Evolutionary conservation across 2,329 filamentous ascomycete species (phyloP).

Genomic region (Cadophora sp.): DNA sequence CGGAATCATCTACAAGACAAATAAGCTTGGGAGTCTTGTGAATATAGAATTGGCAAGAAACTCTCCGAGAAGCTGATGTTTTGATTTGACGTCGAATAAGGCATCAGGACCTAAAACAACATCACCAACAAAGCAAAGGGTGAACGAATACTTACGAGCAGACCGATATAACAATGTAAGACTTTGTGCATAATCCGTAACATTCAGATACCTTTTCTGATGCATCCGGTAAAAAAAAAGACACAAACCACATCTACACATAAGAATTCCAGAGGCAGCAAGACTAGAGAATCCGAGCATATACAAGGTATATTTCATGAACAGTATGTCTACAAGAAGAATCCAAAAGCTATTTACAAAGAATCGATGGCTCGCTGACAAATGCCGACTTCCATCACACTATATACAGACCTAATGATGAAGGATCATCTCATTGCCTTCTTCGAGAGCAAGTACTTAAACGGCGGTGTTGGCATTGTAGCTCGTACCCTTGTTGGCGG

Average conservation of each 20-base stretch:
- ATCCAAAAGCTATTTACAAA: conserved; percentile 10
- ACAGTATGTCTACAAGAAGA: conserved; percentile 6
- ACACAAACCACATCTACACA: background rate
- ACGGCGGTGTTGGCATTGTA: background rate
- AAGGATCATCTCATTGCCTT: background rate
- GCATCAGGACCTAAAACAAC: too few species aligned
- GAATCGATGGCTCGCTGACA: conserved; percentile 7
- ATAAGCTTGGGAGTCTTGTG: too few species aligned
- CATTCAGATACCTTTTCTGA: too few species aligned
- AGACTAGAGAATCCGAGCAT: background rate
- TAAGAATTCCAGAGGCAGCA: background rate
- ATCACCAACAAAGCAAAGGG: too few species aligned
- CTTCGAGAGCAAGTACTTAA: background rate
- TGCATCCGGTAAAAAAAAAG: background rate
- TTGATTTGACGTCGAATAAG: too few species aligned
- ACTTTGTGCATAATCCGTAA: too few species aligned
- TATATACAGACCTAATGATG: background rate
- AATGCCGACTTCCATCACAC: background rate
- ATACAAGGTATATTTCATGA: conserved; percentile 8
- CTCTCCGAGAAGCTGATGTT: too few species aligned
- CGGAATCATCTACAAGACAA: too few species aligned
- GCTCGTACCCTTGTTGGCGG: conserved; percentile 1
- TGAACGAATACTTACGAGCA: too few species aligned
- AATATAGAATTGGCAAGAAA: too few species aligned
- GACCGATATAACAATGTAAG: too few species aligned